Evolutionary conservation across 768 basidiomycete genomes (phyloP).

Genomic region (Hydnomerulius pinastri): DNA sequence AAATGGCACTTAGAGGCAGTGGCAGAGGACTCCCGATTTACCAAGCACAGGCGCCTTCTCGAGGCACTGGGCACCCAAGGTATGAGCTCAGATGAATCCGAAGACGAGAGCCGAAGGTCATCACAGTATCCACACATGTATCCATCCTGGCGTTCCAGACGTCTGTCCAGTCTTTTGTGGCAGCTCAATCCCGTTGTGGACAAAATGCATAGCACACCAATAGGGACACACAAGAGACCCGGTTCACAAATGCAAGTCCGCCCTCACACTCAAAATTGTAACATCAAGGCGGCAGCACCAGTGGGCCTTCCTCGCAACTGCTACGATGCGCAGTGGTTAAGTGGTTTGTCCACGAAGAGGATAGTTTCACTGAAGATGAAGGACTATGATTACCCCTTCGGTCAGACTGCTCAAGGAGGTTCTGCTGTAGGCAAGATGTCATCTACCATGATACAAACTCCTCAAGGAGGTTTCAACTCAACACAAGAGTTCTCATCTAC

Average conservation of each 20-base stretch:
- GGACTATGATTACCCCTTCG: background rate
- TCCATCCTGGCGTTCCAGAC: background rate
- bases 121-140: background rate
- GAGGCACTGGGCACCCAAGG: background rate
- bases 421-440: too few species aligned
- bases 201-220: background rate
- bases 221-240: background rate
- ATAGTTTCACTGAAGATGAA: background rate
- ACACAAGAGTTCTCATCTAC: too few species aligned
- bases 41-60: background rate
- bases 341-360: background rate
- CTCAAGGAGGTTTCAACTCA: too few species aligned
- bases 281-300: background rate
- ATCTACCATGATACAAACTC: too few species aligned
- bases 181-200: background rate
- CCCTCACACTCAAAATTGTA: background rate
- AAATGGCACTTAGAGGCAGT: background rate
- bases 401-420: too few species aligned
- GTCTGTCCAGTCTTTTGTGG: background rate
- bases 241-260: background rate
- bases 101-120: background rate
- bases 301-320: background rate
- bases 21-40: background rate
- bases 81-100: constrained; percentile 3
- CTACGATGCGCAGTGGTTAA: background rate